A percentile compares a stretch with the other conserved stretches of the same genome.
Conservation (phyloP, 176 grass and related monocot genomes). For the Olyra latifolia region DNA sequence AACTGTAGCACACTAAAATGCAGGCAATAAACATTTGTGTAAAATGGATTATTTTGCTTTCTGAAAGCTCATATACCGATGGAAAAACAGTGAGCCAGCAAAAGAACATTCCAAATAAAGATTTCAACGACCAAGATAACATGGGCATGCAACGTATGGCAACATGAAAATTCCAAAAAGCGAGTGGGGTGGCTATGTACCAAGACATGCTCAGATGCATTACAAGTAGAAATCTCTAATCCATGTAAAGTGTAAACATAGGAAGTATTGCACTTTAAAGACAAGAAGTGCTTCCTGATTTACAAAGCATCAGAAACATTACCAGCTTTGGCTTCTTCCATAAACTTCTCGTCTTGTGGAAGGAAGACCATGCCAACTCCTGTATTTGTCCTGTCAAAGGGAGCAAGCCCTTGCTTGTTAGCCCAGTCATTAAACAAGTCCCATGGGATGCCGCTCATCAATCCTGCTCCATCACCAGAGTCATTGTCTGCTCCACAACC, state of each 20-base stretch:
- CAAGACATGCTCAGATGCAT: conserved; percentile 6
- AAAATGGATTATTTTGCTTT: conserved; percentile 8
- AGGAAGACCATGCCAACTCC: conserved; percentile 99
- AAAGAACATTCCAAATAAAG: conserved; percentile 20
- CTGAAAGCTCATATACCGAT: not conserved
- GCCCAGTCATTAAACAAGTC: conserved; percentile 85
- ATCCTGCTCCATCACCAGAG: conserved; percentile 90
- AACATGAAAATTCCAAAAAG: conserved; percentile 14
- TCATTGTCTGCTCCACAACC: conserved; percentile 97
- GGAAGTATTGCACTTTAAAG: conserved; percentile 1
- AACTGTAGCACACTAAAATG: not conserved
- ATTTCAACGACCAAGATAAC: not conserved
- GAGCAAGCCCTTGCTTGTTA: conserved; percentile 69
- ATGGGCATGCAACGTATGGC: conserved; percentile 12
- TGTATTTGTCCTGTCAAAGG: conserved; percentile 64
- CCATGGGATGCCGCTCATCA: conserved; percentile 95
- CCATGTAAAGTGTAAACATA: conserved; percentile 16
- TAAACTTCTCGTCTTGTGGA: conserved; percentile 68
- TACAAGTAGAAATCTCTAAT: conserved; percentile 22
- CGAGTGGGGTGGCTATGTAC: not conserved
- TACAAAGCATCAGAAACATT: conserved; percentile 26
- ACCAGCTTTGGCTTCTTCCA: conserved; percentile 86
- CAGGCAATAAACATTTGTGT: not conserved
- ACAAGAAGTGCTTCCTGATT: conserved; percentile 6
- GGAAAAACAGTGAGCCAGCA: conserved; percentile 1